Evolutionary conservation across 1,139 yeast genomes (phyloP), one percentile per base, ranked within the genome.

Genomic region (Kurtzmaniella quercitrusa): DNA sequence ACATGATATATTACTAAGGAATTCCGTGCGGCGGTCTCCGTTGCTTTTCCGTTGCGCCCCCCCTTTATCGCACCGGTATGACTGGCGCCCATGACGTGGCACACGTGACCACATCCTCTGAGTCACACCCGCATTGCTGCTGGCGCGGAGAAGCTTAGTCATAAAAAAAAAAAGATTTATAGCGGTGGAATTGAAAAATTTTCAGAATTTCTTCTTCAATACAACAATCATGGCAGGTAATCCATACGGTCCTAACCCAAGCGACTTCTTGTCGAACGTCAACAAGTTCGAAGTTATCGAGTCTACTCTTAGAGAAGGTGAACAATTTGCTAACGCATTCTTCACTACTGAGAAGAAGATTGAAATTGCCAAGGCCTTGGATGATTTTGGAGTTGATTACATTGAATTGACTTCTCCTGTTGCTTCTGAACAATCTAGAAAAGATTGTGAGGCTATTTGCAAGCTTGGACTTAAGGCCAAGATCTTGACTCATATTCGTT

Each of bases 321-420:
- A 93, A 70, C 98, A 93, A 66, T 93, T 93, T 63, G 97, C 98
- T 59, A 93, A 91, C 61, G 96, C 98, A 9, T 93, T 91, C 67
- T 93, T 93, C 71, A 74, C 82, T 56, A 89, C 98, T 39, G 98
- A 87, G 62, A 93, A 88, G 76, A 93, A 93, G 75, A 91, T 93
- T 52, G 97, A 91, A 66, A 93, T 93, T 51, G 98, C 98, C 57
- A 91, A 85, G 75, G 98, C 98, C 15, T 74, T 93, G 50, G 98
- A 91, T 64, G 98, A 91, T 59, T 93, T 93, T 60, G 98, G 98
- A 55, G 98, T 89, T 42, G 98, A 93, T 68, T 93, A 93, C 72
- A 93, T 93, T 54, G 98, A 93, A 70, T 78, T 93, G 62, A 93
- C 98, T 26, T 89, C 97, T 2, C 98, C 98, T 18, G 98, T 94